Base-by-base conservation (phyloP, 306 rosid genomes). In the Trichosanthes cucumerina region DNA sequence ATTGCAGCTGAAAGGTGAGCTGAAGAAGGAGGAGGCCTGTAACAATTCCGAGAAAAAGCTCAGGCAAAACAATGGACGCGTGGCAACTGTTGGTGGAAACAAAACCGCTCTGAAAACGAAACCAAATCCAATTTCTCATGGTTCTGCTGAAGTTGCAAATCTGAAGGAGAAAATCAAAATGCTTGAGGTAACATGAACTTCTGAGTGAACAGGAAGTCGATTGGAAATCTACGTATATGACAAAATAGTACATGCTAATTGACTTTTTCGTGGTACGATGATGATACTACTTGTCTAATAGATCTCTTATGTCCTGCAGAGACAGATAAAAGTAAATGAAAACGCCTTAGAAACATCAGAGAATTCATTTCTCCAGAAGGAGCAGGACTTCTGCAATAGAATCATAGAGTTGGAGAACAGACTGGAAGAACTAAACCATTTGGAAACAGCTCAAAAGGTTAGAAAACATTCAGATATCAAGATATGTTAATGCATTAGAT, bases 131-230 rank as follows among this genome's bases (percentile, higher is more conserved):
- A 78, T 78, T 84, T 82, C 89, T 75, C 89, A 79, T 53, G 79
- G 87, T 66, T 69, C 84, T 7, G 92, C 88, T 76, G 98, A 94
- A 86, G 84, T 85, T 79, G 82, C 88, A 43, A 83, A 84, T 82
- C 88, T 92, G 78, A 90, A 79, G 87, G 95, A 95, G 87, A 95
- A 80, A 85, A 87, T 86, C 85, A 91, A 88, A 87, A 75, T 81
- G 75, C 98, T 92, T 0, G 91, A 95, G 98, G 98, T 95, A 95
- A 84, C 19, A 52, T 77, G 44, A 49, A 63, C 63, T 75, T 21
- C 54, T 44, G 77, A 31, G 54, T 19, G 36, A 63, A 44, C 13
- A n/a, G 3, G 38, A 43, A 43, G n/a, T 12, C 5, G 54, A 23
- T 11, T 14, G 34, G 44, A 66, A 41, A 8, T 36, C 38, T 23